Conservation (phyloP, 805 yeast species). For the Hyphopichia homilentoma region DNA sequence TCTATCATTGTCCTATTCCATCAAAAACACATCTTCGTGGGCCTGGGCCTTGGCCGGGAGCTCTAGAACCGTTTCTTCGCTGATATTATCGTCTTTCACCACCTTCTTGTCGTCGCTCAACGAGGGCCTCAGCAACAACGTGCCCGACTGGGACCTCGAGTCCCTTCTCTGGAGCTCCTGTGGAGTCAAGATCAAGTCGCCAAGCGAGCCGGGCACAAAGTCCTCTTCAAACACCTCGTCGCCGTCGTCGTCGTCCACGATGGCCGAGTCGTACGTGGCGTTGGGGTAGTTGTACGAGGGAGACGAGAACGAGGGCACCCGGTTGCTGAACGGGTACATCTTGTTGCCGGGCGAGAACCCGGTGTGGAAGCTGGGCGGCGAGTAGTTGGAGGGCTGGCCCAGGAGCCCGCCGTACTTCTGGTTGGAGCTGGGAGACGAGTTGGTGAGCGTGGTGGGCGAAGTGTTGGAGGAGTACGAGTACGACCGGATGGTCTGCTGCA, state of each 20-base stretch:
- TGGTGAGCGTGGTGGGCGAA: constrained; percentile 1
- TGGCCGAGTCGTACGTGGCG: constrained; percentile 14
- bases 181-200: constrained; percentile 75
- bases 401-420: constrained; percentile 1
- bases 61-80: too few relatives aligned
- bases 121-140: constrained; percentile 33
- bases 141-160: constrained; percentile 52
- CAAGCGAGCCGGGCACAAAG: constrained; percentile 74
- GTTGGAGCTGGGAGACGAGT: constrained; percentile 1
- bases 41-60: too few relatives aligned
- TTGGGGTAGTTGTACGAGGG: neutral
- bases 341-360: neutral
- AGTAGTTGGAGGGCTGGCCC: neutral
- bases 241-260: constrained; percentile 34
- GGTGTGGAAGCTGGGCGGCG: neutral
- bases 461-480: too few relatives aligned
- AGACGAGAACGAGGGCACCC: constrained; percentile 1
- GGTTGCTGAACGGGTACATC: neutral
- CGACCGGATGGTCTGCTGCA: too few relatives aligned
- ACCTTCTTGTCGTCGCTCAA: constrained; percentile 8
- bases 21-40: constrained; percentile 34
- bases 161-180: constrained; percentile 69
- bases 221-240: constrained; percentile 56
- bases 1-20: constrained; percentile 29
- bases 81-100: constrained; percentile 3